Evolutionary conservation across 352 stramenopile species (phyloP), one percentile per base, ranked within the genome.

Genomic region (Phytopythium chamaehyphon): DNA sequence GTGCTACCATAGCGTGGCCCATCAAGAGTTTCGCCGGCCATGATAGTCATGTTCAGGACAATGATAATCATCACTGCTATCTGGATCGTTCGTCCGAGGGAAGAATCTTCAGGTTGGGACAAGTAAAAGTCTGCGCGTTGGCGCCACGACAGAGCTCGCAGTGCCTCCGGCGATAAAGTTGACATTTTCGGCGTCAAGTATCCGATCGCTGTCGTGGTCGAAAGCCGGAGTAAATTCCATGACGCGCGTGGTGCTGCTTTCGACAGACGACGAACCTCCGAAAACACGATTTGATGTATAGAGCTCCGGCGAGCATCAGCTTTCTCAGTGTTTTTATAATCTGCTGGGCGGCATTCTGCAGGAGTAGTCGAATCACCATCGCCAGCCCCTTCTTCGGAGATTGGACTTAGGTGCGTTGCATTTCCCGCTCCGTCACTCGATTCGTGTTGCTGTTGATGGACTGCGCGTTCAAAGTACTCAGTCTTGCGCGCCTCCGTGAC

Each of bases 21-120:
- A 15, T 89, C 77, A 5, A 83, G 58, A 4, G 75, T 86, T 33
- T 81, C 59, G 0, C 39, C 42, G 6, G 75, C 57, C 59, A 86
- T 73, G 18, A 69, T 38, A 9, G 43, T 53, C 10, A 77, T 55
- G 46, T 85, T 76, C 1, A 76, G 5, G n/a, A 78, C 38, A 2
- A 76, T 31, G 0, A 81, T 19, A 4, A 78, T 1, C 49, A 76
- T 61, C 21, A 76, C 19, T 16, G 61, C 19, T 14, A 72, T 64
- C 37, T 79, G 71, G 1, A 83, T 14, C 8, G 55, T 16, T 69
- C 73, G 76, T 8, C 73, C 71, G 15, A 72, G 4, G 22, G 44
- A 51, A 7, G 73, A 76, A 40, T 82, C 61, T 40, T 82, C 71
- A 0, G 71, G 71, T 11, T 67, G 59, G 6, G 56, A 55, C 3